Percentiles rank a stretch among this genome's conserved stretches.
Conservation (phyloP, 441 rosid species). For the Pelargonium myrrhifolium region DNA sequence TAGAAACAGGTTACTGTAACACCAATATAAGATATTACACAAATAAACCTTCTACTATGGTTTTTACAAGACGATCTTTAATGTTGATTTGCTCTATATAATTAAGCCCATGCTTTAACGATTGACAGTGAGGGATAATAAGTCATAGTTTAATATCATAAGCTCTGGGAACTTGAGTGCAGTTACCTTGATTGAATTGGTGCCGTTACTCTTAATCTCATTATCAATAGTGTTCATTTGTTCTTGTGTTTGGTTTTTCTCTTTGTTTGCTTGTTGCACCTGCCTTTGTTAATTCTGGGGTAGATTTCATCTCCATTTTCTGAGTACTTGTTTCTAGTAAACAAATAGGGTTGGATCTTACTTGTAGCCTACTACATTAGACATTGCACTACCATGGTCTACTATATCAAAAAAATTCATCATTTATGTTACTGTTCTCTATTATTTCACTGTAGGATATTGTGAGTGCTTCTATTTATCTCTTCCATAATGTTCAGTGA, state of each 20-base stretch:
- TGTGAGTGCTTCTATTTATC: neutral
- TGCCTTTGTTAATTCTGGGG: neutral
- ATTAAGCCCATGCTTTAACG: neutral
- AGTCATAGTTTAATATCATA: neutral
- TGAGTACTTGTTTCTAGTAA: neutral
- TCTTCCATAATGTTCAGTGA: neutral
- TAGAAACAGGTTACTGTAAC: neutral
- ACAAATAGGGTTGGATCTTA: neutral
- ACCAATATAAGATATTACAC: neutral
- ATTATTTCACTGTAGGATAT: neutral
- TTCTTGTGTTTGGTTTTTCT: neutral
- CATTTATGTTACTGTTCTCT: neutral
- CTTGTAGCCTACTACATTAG: neutral
- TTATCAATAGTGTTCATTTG: neutral
- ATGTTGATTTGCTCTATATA: neutral
- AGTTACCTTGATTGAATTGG: neutral
- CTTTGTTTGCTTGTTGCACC: neutral
- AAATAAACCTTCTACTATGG: neutral
- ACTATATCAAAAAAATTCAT: neutral
- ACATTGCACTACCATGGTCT: neutral
- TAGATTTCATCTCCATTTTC: neutral
- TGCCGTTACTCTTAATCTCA: neutral
- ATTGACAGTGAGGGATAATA: neutral
- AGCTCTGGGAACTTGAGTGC: neutral
- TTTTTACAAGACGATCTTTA: neutral